Conservation (phyloP, 257 asterid genomes). For the Penstemon eatonii region DNA sequence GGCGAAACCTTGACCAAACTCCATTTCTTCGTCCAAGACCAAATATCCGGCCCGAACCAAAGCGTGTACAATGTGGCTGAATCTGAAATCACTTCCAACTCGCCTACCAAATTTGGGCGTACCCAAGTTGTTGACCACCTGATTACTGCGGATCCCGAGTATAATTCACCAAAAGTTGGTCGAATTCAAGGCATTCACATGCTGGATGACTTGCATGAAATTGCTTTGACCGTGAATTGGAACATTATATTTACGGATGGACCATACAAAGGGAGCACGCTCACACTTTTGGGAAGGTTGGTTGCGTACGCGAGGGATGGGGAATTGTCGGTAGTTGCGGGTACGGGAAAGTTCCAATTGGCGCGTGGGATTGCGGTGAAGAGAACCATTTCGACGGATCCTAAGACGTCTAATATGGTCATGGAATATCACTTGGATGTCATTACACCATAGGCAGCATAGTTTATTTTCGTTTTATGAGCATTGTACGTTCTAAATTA, state of each 20-base stretch:
- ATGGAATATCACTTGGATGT: conserved; percentile 37
- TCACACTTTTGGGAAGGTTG: conserved; percentile 38
- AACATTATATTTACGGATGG: conserved; percentile 32
- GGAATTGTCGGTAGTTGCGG: conserved; percentile 47
- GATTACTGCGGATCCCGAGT: conserved; percentile 26
- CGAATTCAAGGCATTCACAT: conserved; percentile 45
- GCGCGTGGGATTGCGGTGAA: conserved; percentile 49
- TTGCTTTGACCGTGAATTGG: conserved; percentile 32
- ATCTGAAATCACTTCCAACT: conserved; percentile 31
- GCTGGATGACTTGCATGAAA: conserved; percentile 26
- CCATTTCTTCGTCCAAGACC: conserved; percentile 47
- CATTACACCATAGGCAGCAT: background rate
- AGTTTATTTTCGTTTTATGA: background rate
- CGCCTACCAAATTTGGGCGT: conserved; percentile 33
- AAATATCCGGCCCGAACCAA: conserved; percentile 30
- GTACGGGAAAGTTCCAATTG: conserved; percentile 44
- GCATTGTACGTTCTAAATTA: too few relatives aligned
- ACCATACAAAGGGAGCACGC: conserved; percentile 39
- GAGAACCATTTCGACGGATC: conserved; percentile 22
- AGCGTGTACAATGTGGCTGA: conserved; percentile 35
- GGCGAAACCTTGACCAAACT: conserved; percentile 35
- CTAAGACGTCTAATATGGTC: conserved; percentile 30
- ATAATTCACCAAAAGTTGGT: conserved; percentile 35
- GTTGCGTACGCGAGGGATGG: conserved; percentile 27
- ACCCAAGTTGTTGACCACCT: conserved; percentile 39